Conservation (phyloP, 31 red algal genomes). For the Endocladia muricata region DNA sequence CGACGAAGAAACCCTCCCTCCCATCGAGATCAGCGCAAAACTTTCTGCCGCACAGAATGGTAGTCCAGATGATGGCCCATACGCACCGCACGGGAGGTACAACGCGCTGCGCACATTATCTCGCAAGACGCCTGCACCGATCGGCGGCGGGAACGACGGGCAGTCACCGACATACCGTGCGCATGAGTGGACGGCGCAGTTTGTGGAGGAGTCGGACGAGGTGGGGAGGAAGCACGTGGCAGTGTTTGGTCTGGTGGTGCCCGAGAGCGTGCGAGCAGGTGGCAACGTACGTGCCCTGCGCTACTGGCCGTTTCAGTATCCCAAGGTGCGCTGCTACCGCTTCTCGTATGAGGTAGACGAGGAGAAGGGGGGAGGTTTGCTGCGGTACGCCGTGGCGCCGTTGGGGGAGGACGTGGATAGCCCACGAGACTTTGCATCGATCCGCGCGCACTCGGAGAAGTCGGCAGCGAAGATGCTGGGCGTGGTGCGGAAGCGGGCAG, state of each 20-base stretch:
- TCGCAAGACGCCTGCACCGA: conserved; percentile 42
- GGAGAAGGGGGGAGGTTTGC: conserved; percentile 9
- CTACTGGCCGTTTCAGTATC: conserved; percentile 54
- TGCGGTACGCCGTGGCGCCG: conserved; percentile 30
- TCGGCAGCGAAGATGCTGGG: conserved; percentile 17
- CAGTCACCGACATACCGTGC: background rate
- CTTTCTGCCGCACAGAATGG: background rate
- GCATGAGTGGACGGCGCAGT: conserved; percentile 39
- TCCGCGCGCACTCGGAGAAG: conserved; percentile 9
- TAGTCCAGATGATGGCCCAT: background rate
- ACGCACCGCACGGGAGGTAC: background rate
- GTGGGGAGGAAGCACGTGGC: conserved; percentile 5
- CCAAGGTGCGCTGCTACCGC: conserved; percentile 16
- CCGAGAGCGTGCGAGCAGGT: background rate
- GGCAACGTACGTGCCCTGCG: conserved; percentile 28
- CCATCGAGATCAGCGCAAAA: background rate
- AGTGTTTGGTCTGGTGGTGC: conserved; percentile 27
- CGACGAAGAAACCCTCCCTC: background rate
- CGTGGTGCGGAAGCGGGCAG: conserved; percentile 17
- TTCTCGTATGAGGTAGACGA: conserved; percentile 20
- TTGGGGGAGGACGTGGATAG: conserved; percentile 21
- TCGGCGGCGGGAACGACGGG: conserved; percentile 27
- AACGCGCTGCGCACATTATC: conserved; percentile 26
- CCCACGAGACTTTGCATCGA: conserved; percentile 22
- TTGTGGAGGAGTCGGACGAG: background rate